These are phyloP conservation scores for Cadophora luteo-olivacea DNA, from an alignment of 2,329 filamentous ascomycete species.

Conservation along the genomic window DNA sequence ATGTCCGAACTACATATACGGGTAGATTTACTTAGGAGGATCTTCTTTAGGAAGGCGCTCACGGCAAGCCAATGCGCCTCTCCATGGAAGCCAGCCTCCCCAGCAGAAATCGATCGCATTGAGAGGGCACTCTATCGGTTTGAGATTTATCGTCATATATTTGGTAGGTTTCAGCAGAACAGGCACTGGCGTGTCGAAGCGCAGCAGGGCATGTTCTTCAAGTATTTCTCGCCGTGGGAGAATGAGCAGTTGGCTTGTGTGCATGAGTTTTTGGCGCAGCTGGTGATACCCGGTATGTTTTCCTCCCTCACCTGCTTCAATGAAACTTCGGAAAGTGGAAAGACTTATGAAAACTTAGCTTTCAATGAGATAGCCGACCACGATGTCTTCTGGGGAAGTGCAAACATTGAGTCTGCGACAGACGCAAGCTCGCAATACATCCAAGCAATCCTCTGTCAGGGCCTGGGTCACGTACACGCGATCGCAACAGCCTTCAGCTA, in stretches of 20 bases:
- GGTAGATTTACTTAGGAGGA: background rate
- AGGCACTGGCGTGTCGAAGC: background rate
- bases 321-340: too few species aligned
- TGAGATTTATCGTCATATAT: background rate
- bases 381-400: slow-evolving; percentile 1
- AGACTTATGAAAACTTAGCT: background rate
- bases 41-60: background rate
- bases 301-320: too few species aligned
- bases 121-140: background rate
- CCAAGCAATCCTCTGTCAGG: slow-evolving; percentile 1
- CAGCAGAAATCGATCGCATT: background rate
- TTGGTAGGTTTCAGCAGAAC: background rate
- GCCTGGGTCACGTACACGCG: background rate
- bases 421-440: background rate
- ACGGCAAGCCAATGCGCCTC: background rate
- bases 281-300: background rate
- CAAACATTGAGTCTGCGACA: background rate
- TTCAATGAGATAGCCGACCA: slow-evolving; percentile 7
- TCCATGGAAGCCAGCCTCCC: background rate
- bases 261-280: slow-evolving; percentile 7
- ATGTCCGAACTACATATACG: background rate
- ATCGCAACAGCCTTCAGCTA: background rate
- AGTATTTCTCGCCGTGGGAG: background rate
- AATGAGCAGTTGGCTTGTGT: slow-evolving; percentile 6
- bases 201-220: background rate